Percentiles rank a stretch among this genome's conserved stretches.
Conservation (phyloP, 108 stramenopile species). For the Fragilariopsis cylindrus region DNA sequence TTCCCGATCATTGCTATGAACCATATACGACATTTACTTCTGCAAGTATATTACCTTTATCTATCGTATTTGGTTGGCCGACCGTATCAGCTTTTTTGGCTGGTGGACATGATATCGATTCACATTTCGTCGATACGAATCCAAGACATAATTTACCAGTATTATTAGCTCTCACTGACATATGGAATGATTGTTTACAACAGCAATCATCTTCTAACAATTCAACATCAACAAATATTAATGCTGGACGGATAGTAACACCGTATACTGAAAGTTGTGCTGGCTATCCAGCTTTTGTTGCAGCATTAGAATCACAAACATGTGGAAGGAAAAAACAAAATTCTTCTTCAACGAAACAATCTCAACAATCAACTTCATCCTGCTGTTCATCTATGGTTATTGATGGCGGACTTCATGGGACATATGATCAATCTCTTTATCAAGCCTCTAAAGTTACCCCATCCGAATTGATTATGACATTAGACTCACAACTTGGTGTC, state of each 20-base stretch:
- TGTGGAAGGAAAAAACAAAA: slow-evolving; percentile 27
- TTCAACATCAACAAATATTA: background rate
- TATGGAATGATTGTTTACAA: slow-evolving; percentile 81
- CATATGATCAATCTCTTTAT: slow-evolving; percentile 55
- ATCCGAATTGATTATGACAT: slow-evolving; percentile 49
- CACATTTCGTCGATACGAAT: slow-evolving; percentile 83
- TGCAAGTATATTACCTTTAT: slow-evolving; percentile 70
- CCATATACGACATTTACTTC: slow-evolving; percentile 73
- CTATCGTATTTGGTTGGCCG: slow-evolving; percentile 82
- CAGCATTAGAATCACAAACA: slow-evolving; percentile 60
- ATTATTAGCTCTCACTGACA: slow-evolving; percentile 69
- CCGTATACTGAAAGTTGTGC: slow-evolving; percentile 59
- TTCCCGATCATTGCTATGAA: slow-evolving; percentile 75
- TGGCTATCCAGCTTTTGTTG: slow-evolving; percentile 66
- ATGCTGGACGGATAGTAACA: slow-evolving; percentile 53
- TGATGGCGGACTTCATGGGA: slow-evolving; percentile 62
- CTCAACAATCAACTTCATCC: slow-evolving; percentile 13
- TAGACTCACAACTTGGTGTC: slow-evolving; percentile 47
- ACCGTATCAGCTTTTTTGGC: slow-evolving; percentile 46
- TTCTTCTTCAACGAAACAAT: background rate
- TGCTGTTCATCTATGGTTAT: slow-evolving; percentile 72
- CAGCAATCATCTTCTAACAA: slow-evolving; percentile 8
- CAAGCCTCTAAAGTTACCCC: slow-evolving; percentile 35
- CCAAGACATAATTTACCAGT: slow-evolving; percentile 83
- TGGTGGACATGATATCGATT: slow-evolving; percentile 82